A percentile compares a stretch with the other conserved stretches of the same genome.
phyloP scores from a whole-genome alignment of 1,139 yeast species.

The Geotrichum fermentans region DNA sequence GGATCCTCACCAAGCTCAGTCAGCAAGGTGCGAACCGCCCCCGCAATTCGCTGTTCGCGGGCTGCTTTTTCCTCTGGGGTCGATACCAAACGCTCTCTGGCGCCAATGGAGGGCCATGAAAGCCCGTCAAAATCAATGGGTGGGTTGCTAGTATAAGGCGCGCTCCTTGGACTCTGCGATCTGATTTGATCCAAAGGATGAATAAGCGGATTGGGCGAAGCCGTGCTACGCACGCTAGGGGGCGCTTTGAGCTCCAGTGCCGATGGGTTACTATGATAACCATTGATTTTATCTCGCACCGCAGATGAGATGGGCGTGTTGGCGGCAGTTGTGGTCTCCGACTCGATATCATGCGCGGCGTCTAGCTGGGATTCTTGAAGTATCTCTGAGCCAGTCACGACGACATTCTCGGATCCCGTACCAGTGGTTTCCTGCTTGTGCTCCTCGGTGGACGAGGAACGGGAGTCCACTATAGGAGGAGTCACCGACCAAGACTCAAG shows the following conservation, averaged over 20 bases:
- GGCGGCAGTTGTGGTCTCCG: conserved; percentile 17
- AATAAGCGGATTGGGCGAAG: neutral
- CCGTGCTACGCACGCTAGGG: neutral
- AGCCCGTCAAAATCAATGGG: conserved; percentile 87
- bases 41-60: conserved; percentile 73
- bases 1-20: conserved; percentile 90
- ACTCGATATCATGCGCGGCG: neutral
- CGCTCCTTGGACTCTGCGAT: conserved; percentile 13
- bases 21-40: conserved; percentile 76
- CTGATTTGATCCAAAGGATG: conserved; percentile 4
- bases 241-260: neutral
- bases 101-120: conserved; percentile 93
- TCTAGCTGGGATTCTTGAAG: neutral
- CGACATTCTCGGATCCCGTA: neutral
- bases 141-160: conserved; percentile 77
- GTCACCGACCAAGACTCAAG: conserved; percentile 19
- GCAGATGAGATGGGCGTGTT: conserved; percentile 15
- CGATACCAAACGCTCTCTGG: conserved; percentile 66
- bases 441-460: neutral
- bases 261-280: conserved; percentile 2
- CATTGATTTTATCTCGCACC: neutral
- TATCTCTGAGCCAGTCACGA: neutral
- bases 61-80: conserved; percentile 54
- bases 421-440: neutral
- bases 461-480: conserved; percentile 9